Evolutionary conservation across 441 rosid species (phyloP).

Genomic region (Brassica hybrid): DNA sequence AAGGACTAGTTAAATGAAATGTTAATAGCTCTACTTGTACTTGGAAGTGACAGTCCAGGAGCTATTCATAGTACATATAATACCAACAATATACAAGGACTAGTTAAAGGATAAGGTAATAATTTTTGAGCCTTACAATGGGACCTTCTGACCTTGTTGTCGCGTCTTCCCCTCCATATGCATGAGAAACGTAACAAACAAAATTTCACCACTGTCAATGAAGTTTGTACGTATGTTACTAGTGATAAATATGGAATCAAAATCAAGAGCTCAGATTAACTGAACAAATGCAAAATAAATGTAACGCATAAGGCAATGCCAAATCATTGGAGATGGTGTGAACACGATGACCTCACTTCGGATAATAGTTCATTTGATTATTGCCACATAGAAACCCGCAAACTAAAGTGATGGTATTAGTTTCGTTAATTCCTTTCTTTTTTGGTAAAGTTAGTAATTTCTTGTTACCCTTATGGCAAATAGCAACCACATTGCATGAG

Average conservation of each 20-base stretch:
- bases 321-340: conserved; percentile 13
- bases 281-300: not conserved
- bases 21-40: not conserved
- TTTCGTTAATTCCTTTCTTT: not conserved
- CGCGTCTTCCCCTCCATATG: not conserved
- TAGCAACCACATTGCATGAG: not conserved
- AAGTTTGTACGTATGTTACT: conserved; percentile 3
- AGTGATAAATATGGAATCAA: not conserved
- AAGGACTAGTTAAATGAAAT: conserved; percentile 14
- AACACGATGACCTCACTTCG: conserved; percentile 11
- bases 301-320: not conserved
- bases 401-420: conserved; percentile 10
- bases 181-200: not conserved
- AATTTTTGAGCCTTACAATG: conserved; percentile 10
- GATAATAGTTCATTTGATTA: conserved; percentile 26
- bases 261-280: not conserved
- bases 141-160: conserved; percentile 7
- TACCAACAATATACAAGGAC: conserved; percentile 5
- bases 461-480: not conserved
- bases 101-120: not conserved
- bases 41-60: not conserved
- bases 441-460: not conserved
- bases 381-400: conserved; percentile 30
- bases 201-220: not conserved
- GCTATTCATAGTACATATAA: conserved; percentile 3